Percentiles rank a stretch among this genome's conserved stretches.
Evolutionary conservation across 1,284 basidiomycete species (phyloP).

Genomic region (Cryptococcus wingfieldii): DNA sequence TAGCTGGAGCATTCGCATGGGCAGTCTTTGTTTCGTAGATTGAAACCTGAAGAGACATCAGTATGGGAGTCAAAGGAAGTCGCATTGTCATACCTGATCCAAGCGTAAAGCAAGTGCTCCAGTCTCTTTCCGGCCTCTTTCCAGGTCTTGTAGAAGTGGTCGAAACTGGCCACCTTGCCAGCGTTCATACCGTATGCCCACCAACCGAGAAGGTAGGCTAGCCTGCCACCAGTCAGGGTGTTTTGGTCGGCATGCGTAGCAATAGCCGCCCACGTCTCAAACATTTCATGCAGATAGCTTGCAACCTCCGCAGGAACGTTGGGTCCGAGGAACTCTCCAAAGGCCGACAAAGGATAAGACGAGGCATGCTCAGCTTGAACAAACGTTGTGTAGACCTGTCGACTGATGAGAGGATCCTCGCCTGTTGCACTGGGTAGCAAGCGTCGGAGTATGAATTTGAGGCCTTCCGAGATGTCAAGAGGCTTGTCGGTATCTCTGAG

Average conservation of each 20-base stretch:
- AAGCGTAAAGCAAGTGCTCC: slow-evolving; percentile 41
- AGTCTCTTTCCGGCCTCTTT: slow-evolving; percentile 25
- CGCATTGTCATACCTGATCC: slow-evolving; percentile 29
- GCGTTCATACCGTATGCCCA: slow-evolving; percentile 26
- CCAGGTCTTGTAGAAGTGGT: slow-evolving; percentile 35
- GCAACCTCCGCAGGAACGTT: slow-evolving; percentile 8
- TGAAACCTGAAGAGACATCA: slow-evolving; percentile 21
- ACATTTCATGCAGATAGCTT: slow-evolving; percentile 28
- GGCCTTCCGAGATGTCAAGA: slow-evolving; percentile 26
- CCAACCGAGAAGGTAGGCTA: slow-evolving; percentile 36
- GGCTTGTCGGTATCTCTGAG: slow-evolving; percentile 19
- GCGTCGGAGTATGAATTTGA: slow-evolving; percentile 31
- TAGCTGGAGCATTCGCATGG: slow-evolving; percentile 30
- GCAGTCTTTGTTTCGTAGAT: slow-evolving; percentile 30
- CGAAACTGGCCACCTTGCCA: slow-evolving; percentile 16
- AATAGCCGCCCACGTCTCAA: slow-evolving; percentile 34
- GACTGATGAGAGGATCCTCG: slow-evolving; percentile 1
- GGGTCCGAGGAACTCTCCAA: slow-evolving; percentile 23
- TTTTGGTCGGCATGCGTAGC: slow-evolving; percentile 31
- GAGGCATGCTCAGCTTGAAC: slow-evolving; percentile 33
- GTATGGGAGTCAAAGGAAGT: background rate
- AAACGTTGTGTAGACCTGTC: slow-evolving; percentile 26
- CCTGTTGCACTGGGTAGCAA: slow-evolving; percentile 3
- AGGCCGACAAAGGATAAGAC: slow-evolving; percentile 34
- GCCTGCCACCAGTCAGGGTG: slow-evolving; percentile 26